Base-by-base conservation (phyloP, 2,329 filamentous ascomycete genomes). In the Myriosclerotinia duriaeana region DNA sequence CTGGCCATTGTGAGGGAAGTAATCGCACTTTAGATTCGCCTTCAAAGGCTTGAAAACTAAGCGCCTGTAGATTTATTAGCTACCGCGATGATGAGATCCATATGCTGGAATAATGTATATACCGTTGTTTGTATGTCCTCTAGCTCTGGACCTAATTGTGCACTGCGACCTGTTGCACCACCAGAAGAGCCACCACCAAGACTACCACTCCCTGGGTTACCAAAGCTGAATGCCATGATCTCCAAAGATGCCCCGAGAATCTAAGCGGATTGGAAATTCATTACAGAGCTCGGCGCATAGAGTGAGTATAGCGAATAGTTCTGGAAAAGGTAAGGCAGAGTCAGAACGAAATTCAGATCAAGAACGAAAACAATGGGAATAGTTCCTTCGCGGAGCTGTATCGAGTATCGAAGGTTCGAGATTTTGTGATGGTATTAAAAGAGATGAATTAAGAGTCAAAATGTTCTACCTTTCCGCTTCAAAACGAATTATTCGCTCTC, bases 71-170 rank as follows among this genome's bases (percentile, higher is more conserved):
- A n/a, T 59, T 60, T 48, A 58, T 72, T 62, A 73, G 67, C 56
- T 61, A 65, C 44, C 22, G 5, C 34, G 50, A 61, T 38, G 34
- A 40, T 50, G 14, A 22, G 50, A 48, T 22, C 40, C 14, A 60
- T 30, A 40, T 36, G 34, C 40, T 64, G 26, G 52, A 53, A 22
- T 26, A 63, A 40, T 54, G n/a, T 38, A 68, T 79, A 71, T 80
- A 92, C 91, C 83, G 97, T 92, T 71, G 93, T 94, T 77, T 89
- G 86, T 72, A 97, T 90, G 71, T 93, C 88, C 71, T 88, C 83
- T 65, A 97, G 82, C 74, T 92, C 87, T 60, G 86, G 82, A 53
- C 90, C 91, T 69, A 79, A 76, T 76, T 84, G 81, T 67, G 71
- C 64, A 67, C 69, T 76, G 65, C 75, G 75, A 65, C 78, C 81